Base-by-base conservation (phyloP, 768 basidiomycete species). In the Gloeophyllum trabeum region DNA sequence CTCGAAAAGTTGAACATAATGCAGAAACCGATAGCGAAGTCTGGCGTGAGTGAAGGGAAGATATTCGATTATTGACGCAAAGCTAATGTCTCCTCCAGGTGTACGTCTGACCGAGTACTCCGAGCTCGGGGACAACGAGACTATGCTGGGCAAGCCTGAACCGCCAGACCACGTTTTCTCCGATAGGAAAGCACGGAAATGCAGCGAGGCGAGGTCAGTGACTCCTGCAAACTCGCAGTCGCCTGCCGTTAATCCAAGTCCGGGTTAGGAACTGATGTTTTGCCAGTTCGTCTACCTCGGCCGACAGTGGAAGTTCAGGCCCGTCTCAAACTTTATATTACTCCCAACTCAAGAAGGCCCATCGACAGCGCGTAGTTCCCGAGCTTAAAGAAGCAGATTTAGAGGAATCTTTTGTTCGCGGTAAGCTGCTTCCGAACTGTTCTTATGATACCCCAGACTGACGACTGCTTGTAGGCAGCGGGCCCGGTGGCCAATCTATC, bases 401-500 rank as follows among this genome's bases (percentile, higher is more conserved):
- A n/a, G 83, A 84, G 46, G 92, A 94, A 62, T 64, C 69, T 18
- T 94, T 94, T 59, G 83, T 93, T 40, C 71, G 87, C 58, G 91
- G 91, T 85, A 41, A 12, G 10, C 28, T 32, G 10, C 16, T 10
- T 32, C 28, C 16, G 16, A 32, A 32, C 28, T 16, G 10, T 32
- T 10, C 16, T 32, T 10, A 10, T 10, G 28, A 16, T 32, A 16
- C 10, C 16, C 28, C 10, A 10, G 10, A 10, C 10, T 32, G 28
- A 10, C 16, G 28, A 16, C 10, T 16, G 28, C 16, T 10, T 32
- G 28, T 32, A 91, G 89, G 89, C 35, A 81, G 86, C 54, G 92
- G 90, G 14, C 90, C 91, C 47, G 92, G 92, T 22, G 92, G 92
- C n/a, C 92, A 97, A 69, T 91, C 89, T 21, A 81, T 94, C 57